A percentile compares a stretch with the other conserved stretches of the same genome.
Conservation (phyloP, 129 eudicot species). For the Gnaphalium uliginosum region DNA sequence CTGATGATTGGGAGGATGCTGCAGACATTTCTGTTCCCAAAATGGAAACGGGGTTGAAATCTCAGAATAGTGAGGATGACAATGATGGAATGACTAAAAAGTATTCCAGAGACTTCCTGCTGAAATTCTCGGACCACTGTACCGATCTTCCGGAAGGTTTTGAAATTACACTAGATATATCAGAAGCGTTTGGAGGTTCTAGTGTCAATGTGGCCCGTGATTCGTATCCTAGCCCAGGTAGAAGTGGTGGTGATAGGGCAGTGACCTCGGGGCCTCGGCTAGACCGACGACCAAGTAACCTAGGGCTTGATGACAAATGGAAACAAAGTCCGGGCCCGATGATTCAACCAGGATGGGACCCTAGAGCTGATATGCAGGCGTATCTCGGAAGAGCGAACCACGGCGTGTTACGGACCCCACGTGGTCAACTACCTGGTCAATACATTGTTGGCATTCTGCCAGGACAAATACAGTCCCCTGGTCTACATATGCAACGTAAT, state of each 20-base stretch:
- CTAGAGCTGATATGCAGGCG: slow-evolving; percentile 45
- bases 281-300: slow-evolving; percentile 57
- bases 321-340: slow-evolving; percentile 52
- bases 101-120: slow-evolving; percentile 92
- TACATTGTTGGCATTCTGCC: slow-evolving; percentile 62
- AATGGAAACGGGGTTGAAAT: slow-evolving; percentile 43
- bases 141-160: slow-evolving; percentile 71
- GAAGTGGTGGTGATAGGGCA: slow-evolving; percentile 52
- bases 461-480: slow-evolving; percentile 70
- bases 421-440: slow-evolving; percentile 49
- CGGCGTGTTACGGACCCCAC: slow-evolving; percentile 82
- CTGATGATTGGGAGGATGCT: slow-evolving; percentile 98
- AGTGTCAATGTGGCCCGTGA: slow-evolving; percentile 45
- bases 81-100: slow-evolving; percentile 51
- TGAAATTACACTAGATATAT: slow-evolving; percentile 44
- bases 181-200: slow-evolving; percentile 36
- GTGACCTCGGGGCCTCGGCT: slow-evolving; percentile 41
- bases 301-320: slow-evolving; percentile 70
- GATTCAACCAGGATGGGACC: slow-evolving; percentile 47
- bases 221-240: slow-evolving; percentile 60
- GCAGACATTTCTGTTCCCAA: slow-evolving; percentile 78
- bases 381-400: slow-evolving; percentile 49
- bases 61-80: slow-evolving; percentile 45
- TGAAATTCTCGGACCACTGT: slow-evolving; percentile 70
- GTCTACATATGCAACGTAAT: slow-evolving; percentile 62